phyloP scores from a whole-genome alignment of 2,329 filamentous ascomycete genomes.

The Trichoderma pleuroti region DNA sequence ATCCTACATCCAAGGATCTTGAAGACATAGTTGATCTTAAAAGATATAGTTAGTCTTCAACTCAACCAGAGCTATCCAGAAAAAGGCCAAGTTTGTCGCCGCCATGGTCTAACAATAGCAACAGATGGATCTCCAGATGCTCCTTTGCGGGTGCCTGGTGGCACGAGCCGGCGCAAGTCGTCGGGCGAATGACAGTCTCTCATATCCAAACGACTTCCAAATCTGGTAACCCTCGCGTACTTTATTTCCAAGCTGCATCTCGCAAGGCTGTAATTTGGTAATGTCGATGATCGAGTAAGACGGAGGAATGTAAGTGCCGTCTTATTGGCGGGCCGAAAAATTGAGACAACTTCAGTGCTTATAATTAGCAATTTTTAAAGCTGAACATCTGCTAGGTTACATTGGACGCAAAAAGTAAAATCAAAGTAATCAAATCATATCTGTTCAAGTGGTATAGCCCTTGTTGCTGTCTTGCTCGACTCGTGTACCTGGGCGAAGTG shows the following conservation, averaged over 20 bases:
- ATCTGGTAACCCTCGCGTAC: not conserved
- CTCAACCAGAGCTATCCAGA: not conserved
- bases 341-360: not conserved
- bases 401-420: not conserved
- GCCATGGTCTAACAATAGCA: not conserved
- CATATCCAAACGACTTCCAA: not conserved
- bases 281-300: not conserved
- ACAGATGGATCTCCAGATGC: not conserved
- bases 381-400: not conserved
- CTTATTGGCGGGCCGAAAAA: not conserved
- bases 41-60: not conserved
- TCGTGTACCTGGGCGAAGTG: not conserved
- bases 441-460: not conserved
- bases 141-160: not conserved
- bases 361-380: not conserved
- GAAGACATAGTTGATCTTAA: not conserved
- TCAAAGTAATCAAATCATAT: not conserved
- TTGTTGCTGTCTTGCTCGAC: not conserved
- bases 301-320: constrained; percentile 4
- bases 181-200: not conserved
- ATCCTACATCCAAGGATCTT: not conserved
- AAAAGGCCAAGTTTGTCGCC: not conserved
- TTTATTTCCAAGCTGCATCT: not conserved
- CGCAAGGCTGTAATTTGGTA: not conserved
- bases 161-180: not conserved